Conservation (phyloP, 106 monocot genomes). For the Allium cepa region DNA sequence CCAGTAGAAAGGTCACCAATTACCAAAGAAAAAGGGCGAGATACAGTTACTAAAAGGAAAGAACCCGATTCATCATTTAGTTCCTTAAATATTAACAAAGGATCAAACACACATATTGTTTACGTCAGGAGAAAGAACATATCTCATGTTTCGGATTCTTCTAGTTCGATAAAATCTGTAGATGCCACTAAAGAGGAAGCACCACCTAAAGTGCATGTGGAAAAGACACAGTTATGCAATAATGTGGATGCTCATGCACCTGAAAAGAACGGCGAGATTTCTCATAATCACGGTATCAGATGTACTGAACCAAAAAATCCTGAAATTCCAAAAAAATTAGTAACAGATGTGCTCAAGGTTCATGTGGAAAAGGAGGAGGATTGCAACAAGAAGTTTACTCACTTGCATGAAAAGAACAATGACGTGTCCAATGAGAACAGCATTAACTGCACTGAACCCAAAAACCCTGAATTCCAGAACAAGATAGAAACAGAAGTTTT, state of each 20-base stretch:
- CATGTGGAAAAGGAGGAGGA: neutral
- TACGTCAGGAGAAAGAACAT: conserved; percentile 47
- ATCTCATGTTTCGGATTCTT: neutral
- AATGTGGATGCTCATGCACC: neutral
- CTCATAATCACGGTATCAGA: neutral
- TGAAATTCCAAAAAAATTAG: neutral
- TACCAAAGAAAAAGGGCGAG: conserved; percentile 22
- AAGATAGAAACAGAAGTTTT: conserved; percentile 1
- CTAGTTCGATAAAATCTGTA: neutral
- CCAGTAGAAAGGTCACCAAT: conserved; percentile 16
- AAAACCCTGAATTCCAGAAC: neutral
- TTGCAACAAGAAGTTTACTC: conserved; percentile 23
- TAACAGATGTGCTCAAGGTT: neutral
- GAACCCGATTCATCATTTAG: conserved; percentile 28
- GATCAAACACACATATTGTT: conserved; percentile 39
- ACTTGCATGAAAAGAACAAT: neutral
- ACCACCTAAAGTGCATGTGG: conserved; percentile 3
- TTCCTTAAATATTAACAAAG: conserved; percentile 5
- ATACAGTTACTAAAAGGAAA: conserved; percentile 45
- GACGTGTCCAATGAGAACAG: neutral
- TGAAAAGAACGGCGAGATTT: conserved; percentile 4
- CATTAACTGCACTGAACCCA: neutral
- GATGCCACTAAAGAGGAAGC: conserved; percentile 7
- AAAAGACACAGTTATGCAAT: conserved; percentile 13
- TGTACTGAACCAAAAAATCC: neutral